Evolutionary conservation across 2,329 filamentous ascomycete genomes (phyloP).

Genomic region (Cladobotryum protrusum): DNA sequence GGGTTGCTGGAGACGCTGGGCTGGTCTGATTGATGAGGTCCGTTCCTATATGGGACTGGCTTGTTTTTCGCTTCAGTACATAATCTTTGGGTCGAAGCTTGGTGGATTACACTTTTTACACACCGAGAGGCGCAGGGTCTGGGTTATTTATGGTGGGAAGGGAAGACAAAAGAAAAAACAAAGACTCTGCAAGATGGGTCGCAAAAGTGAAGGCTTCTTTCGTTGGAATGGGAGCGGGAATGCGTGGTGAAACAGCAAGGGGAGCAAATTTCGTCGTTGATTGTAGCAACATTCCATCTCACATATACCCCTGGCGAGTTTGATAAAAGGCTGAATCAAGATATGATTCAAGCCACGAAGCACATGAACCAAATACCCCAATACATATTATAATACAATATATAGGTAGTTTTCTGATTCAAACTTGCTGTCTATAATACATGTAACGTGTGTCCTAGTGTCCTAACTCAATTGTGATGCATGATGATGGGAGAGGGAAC

Average conservation of each 20-base stretch:
- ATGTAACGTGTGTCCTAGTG: too few species aligned
- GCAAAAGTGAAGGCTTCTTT: slow-evolving; percentile 3
- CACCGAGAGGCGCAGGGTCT: neutral
- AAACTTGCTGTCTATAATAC: too few species aligned
- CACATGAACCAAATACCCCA: slow-evolving; percentile 11
- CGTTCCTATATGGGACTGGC: slow-evolving; percentile 9
- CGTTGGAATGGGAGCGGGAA: slow-evolving; percentile 23
- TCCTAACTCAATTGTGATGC: too few species aligned
- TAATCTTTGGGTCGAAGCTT: slow-evolving; percentile 17
- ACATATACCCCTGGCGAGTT: neutral
- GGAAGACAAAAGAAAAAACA: slow-evolving; percentile 7
- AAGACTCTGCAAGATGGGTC: slow-evolving; percentile 6
- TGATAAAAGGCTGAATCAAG: slow-evolving; percentile 2
- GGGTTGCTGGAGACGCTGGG: slow-evolving; percentile 53
- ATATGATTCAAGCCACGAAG: slow-evolving; percentile 8
- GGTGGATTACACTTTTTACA: neutral
- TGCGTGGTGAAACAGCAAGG: slow-evolving; percentile 26
- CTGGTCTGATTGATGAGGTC: slow-evolving; percentile 32
- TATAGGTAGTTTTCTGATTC: neutral
- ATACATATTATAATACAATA: slow-evolving; percentile 9
- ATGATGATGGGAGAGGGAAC: too few species aligned
- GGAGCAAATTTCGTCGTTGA: slow-evolving; percentile 5
- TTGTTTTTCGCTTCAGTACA: slow-evolving; percentile 18
- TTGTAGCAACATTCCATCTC: slow-evolving; percentile 2
- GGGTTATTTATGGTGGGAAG: slow-evolving; percentile 8